Evolutionary conservation across 768 basidiomycete species (phyloP).

Genomic region (Xerocomus potaroensis): DNA sequence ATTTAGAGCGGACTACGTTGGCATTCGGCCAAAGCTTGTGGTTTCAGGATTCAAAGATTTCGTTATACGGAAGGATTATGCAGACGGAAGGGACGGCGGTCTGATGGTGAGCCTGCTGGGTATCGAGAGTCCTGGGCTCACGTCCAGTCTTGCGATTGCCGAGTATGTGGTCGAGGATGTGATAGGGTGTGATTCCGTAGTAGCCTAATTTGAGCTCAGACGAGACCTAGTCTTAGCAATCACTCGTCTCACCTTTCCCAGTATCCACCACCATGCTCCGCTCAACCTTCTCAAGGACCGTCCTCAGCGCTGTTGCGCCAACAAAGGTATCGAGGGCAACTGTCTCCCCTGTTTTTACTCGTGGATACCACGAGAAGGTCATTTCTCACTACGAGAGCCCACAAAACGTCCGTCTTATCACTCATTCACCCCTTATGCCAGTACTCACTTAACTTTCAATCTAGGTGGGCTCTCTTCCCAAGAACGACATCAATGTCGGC

Average conservation of each 20-base stretch:
- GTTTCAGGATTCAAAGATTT: slow-evolving; percentile 87
- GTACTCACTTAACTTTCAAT: slow-evolving; percentile 43
- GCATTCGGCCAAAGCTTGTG: slow-evolving; percentile 84
- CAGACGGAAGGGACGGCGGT: slow-evolving; percentile 31
- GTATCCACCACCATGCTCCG: slow-evolving; percentile 64
- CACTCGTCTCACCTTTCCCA: slow-evolving; percentile 20
- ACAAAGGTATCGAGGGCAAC: slow-evolving; percentile 37
- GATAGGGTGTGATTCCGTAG: not conserved
- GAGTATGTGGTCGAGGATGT: slow-evolving; percentile 72
- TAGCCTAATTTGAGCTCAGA: slow-evolving; percentile 22
- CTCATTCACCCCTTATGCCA: slow-evolving; percentile 34
- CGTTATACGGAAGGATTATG: slow-evolving; percentile 61
- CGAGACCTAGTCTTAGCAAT: slow-evolving; percentile 7
- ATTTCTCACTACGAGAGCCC: slow-evolving; percentile 97
- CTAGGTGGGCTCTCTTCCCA: slow-evolving; percentile 94
- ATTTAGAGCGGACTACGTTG: slow-evolving; percentile 77
- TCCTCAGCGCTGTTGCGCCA: slow-evolving; percentile 44
- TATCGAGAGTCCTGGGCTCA: slow-evolving; percentile 92
- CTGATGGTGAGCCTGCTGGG: slow-evolving; percentile 81
- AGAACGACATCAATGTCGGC: slow-evolving; percentile 87
- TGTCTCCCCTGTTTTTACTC: slow-evolving; percentile 49
- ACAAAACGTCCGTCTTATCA: slow-evolving; percentile 72
- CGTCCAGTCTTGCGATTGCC: slow-evolving; percentile 81
- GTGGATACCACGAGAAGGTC: slow-evolving; percentile 93
- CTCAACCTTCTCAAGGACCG: slow-evolving; percentile 50